phyloP scores from a whole-genome alignment of 345 rosid genomes.

The Murraya paniculata region DNA sequence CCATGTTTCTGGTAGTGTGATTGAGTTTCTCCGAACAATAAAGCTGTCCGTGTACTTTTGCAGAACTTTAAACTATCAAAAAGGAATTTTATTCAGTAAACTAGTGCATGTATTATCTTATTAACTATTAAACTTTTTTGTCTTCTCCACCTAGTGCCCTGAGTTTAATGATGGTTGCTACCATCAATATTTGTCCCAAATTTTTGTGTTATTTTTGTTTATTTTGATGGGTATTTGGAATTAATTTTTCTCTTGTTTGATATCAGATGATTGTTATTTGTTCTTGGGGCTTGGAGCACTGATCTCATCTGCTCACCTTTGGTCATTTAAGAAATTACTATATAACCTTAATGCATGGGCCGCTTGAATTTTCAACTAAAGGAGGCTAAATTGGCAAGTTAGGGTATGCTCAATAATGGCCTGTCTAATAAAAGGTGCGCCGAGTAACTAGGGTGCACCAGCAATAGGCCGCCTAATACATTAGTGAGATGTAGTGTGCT shows the following conservation, averaged over 20 bases:
- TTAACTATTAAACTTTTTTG: not conserved
- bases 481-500: no score
- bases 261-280: not conserved
- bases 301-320: not conserved
- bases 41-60: conserved; percentile 21
- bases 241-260: not conserved
- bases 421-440: no score
- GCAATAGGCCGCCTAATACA: no score
- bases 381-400: no score
- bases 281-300: not conserved
- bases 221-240: not conserved
- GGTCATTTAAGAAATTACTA: no score
- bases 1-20: conserved; percentile 23
- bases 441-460: no score
- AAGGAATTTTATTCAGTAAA: conserved; percentile 14
- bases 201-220: not conserved
- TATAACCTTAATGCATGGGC: no score
- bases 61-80: conserved; percentile 11
- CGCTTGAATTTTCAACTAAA: no score
- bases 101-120: conserved; percentile 3
- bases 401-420: no score
- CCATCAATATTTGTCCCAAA: not conserved
- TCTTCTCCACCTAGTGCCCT: not conserved
- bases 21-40: conserved; percentile 22
- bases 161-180: not conserved